Evolutionary conservation across 306 rosid species (phyloP), one percentile per base, ranked within the genome.

Genomic region (Acacia acuminata): DNA sequence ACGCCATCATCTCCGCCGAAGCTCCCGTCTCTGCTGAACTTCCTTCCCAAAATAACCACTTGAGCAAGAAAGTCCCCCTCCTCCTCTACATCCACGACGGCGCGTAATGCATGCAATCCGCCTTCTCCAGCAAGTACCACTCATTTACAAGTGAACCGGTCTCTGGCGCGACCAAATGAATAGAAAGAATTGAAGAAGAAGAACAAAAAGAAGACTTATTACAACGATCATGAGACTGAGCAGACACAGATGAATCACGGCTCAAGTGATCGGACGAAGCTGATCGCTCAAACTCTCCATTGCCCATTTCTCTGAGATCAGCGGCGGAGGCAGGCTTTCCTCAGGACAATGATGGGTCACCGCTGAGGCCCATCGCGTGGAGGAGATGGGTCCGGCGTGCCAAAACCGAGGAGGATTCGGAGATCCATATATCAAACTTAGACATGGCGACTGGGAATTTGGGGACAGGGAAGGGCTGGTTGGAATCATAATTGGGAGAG

Each of bases 301-400:
- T 48, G 66, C 58, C 82, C 81, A 40, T 36, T 43, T 77, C 89
- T 56, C 43, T 56, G 11, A 16, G 66, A 47, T 85, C 87, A 66
- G 48, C 73, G 24, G 65, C 51, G 66, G 50, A 48, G 2, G 55
- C 42, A 38, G 85, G 82, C 24, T 75, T 84, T 66, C 74, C 80
- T 17, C 93, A 85, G 10, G 94, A 80, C 30, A 88, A 79, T 20
- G 94, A 88, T 32, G 92, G 92, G 85, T 90, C 91, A 34, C 82
- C 50, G 78, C 88, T 72, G 77, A 92, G 97, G n/a, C 97, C 97
- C 89, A 94, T 86, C 71, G 89, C 88, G 14, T 84, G 89, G 74
- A 94, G 92, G 45, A 94, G 97, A 12, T 87, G 88, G 8, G 78
- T 58, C 48, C 98, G 94, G 82, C 98, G 98, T 78, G 92, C 98